Evolutionary conservation across 2,329 filamentous ascomycete genomes (phyloP).

Genomic region (Tolypocladium endophyticum): DNA sequence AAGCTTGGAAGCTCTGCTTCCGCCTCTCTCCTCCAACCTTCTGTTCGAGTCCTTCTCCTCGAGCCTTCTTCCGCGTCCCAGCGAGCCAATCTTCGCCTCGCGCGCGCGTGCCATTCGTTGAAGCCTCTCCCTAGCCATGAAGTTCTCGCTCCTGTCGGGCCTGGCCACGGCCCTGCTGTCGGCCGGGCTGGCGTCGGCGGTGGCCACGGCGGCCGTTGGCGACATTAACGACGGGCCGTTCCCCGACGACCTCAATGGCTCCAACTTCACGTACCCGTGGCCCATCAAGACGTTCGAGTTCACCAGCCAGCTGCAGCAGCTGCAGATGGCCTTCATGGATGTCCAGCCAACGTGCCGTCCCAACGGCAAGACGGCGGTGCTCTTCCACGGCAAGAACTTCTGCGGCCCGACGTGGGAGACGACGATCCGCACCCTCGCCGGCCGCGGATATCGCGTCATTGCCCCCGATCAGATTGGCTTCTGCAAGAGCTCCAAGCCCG

Average conservation of each 20-base stretch:
- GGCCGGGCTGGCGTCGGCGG: slow-evolving; percentile 9
- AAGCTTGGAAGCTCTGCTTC: neutral
- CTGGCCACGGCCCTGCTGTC: slow-evolving; percentile 9
- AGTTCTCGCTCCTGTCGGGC: slow-evolving; percentile 9
- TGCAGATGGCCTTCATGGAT: slow-evolving; percentile 48
- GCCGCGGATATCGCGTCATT: slow-evolving; percentile 38
- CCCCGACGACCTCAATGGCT: slow-evolving; percentile 33
- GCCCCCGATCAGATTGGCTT: slow-evolving; percentile 45
- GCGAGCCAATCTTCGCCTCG: neutral
- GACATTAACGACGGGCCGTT: slow-evolving; percentile 25
- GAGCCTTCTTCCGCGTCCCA: neutral
- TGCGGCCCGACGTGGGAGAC: slow-evolving; percentile 41
- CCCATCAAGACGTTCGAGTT: slow-evolving; percentile 38
- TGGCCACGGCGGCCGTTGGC: slow-evolving; percentile 9
- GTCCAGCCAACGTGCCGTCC: slow-evolving; percentile 23
- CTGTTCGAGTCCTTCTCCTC: neutral
- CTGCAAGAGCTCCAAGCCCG: slow-evolving; percentile 45
- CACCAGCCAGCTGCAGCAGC: slow-evolving; percentile 32
- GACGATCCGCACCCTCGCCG: slow-evolving; percentile 30
- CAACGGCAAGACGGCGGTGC: slow-evolving; percentile 31
- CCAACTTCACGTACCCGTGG: slow-evolving; percentile 42
- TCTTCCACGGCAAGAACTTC: slow-evolving; percentile 47
- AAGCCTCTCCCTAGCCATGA: slow-evolving; percentile 9
- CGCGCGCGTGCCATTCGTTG: neutral
- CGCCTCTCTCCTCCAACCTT: neutral